phyloP scores from a whole-genome alignment of 2,329 filamentous ascomycete species.

The Cladosporium sphaerospermum region DNA sequence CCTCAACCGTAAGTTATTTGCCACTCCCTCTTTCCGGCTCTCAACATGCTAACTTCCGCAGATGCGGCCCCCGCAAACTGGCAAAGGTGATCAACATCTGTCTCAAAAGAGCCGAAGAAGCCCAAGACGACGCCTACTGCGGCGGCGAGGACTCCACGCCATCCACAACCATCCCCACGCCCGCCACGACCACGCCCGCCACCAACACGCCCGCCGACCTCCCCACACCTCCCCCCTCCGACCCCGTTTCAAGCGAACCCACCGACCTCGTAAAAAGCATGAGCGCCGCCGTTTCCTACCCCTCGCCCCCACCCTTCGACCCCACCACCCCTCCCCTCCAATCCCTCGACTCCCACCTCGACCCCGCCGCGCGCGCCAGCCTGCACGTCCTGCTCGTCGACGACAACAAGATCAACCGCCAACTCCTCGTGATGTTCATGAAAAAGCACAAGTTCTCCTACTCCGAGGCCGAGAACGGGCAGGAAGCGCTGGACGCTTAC shows the following conservation, averaged over 20 bases:
- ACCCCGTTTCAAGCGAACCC: background rate
- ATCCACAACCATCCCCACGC: background rate
- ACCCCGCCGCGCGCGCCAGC: background rate
- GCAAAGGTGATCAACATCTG: constrained; percentile 31
- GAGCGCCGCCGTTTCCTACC: constrained; percentile 17
- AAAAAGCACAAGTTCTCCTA: constrained; percentile 6
- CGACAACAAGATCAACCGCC: constrained; percentile 22
- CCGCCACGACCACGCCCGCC: background rate
- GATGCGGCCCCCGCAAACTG: constrained; percentile 36
- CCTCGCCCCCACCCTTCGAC: constrained; percentile 15
- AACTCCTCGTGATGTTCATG: constrained; percentile 15
- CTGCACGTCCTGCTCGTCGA: constrained; percentile 20
- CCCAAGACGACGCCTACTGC: background rate
- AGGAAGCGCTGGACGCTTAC: constrained; percentile 43
- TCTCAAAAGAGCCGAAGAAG: constrained; percentile 20
- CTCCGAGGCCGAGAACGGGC: constrained; percentile 38
- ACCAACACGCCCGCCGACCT: background rate
- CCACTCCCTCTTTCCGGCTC: background rate
- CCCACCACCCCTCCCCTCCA: constrained; percentile 16
- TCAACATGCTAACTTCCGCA: constrained; percentile 14
- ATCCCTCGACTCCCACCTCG: background rate
- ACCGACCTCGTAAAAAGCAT: constrained; percentile 12
- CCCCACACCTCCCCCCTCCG: background rate
- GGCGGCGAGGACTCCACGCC: background rate
- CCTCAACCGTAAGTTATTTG: constrained; percentile 23